Base-by-base conservation (phyloP, 2,329 filamentous ascomycete genomes). In the Xylariaceae sp. region DNA sequence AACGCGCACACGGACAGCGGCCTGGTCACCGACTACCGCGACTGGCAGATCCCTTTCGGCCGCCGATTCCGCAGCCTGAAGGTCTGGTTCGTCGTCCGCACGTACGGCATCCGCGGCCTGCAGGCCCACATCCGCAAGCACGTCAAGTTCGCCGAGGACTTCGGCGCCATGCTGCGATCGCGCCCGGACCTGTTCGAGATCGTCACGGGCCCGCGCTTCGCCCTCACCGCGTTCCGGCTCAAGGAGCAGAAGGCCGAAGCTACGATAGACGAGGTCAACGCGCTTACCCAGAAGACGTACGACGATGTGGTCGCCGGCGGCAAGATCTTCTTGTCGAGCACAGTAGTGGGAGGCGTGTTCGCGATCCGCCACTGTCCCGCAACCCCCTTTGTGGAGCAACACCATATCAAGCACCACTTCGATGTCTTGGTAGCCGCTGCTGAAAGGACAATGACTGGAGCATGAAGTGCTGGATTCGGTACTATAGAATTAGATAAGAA, bases 1-100 rank as follows among this genome's bases (percentile, higher is more conserved):
- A 96, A 96, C 64, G 68, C 78, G 3, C 88, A 82, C 66, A 85
- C 83, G 3, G 87, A 92, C 52, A 77, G 74, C 26, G 88, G 88
- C 0, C 73, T 90, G 2, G 90, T 96, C 1, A 95, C 88, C 16
- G 90, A 97, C 64, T 96, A 95, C 68, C 79, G 90, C 32, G 89
- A 97, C 70, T 97, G 90, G 90, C 88, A 95, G 66, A 94, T 97
- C 54, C 88, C 90, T 0, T 79, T 97, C 0, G 90, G 90, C 7
- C 74, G 90, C 3, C 74, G 90, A 12, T 97, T 97, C 73, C 76
- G 90, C 44, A 80, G 83, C 3, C 66, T 97, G 41, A 97, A 97
- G 68, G 81, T 95, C 47, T 97, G 90, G 90, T 96, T 96, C 59
- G 88, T 97, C 6, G 68, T 96, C 53, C 74, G 90, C 31, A 81